These are phyloP conservation scores for Linaria vulgaris DNA, from an alignment of 257 asterid species.

Conservation along the genomic window DNA sequence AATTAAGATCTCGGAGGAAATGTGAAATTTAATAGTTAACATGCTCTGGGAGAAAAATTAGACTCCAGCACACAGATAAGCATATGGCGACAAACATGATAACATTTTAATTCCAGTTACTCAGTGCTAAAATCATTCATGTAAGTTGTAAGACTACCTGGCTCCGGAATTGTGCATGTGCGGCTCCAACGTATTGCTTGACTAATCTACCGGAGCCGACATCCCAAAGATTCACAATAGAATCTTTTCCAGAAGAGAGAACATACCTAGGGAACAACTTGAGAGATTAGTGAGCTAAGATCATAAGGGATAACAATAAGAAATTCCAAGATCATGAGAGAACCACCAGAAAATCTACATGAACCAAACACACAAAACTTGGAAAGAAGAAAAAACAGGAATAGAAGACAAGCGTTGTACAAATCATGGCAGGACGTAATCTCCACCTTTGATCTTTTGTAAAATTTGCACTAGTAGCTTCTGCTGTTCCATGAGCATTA, in stretches of 20 bases:
- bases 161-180: slow-evolving; percentile 59
- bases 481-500: slow-evolving; percentile 77
- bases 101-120: background rate
- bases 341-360: slow-evolving; percentile 17
- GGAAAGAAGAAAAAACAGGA: background rate
- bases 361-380: too few species aligned
- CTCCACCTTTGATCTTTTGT: slow-evolving; percentile 73
- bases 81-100: background rate
- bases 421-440: slow-evolving; percentile 7
- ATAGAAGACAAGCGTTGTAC: background rate
- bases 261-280: slow-evolving; percentile 52
- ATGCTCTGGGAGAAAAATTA: background rate
- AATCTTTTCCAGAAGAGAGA: slow-evolving; percentile 79
- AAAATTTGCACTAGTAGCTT: slow-evolving; percentile 72
- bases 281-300: background rate
- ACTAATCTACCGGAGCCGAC: slow-evolving; percentile 72
- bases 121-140: slow-evolving; percentile 16
- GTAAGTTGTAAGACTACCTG: slow-evolving; percentile 46
- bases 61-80: background rate
- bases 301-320: too few species aligned
- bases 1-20: background rate
- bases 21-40: background rate
- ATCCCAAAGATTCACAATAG: slow-evolving; percentile 80
- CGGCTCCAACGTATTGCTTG: slow-evolving; percentile 63
- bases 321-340: slow-evolving; percentile 26